Conservation (phyloP, 2,329 filamentous ascomycete genomes). For the Xylariaceae sp. region DNA sequence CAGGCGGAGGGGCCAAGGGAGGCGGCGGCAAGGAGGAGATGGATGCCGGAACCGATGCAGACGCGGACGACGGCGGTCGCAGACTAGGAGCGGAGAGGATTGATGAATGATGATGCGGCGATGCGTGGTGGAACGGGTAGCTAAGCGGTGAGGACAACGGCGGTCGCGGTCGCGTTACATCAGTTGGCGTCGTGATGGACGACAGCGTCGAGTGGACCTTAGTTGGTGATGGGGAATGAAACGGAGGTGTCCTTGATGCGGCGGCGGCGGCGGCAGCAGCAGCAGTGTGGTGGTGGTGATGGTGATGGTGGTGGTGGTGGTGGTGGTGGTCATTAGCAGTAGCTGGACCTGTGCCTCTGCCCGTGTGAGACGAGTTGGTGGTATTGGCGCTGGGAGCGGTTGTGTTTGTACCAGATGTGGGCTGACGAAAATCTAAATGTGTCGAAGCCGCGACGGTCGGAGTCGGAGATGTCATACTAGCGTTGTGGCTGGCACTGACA, state of each 20-base stretch:
- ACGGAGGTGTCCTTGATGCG: conserved; percentile 18
- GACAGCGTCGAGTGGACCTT: conserved; percentile 19
- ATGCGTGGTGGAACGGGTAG: conserved; percentile 28
- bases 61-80: conserved; percentile 14
- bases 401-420: conserved; percentile 26
- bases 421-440: conserved; percentile 31
- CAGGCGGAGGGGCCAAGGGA: conserved; percentile 30
- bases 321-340: conserved; percentile 19
- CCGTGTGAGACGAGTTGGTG: not conserved
- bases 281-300: conserved; percentile 6
- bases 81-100: conserved; percentile 8
- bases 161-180: conserved; percentile 23
- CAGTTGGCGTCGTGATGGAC: conserved; percentile 24
- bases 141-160: conserved; percentile 24
- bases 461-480: conserved; percentile 24
- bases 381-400: conserved; percentile 3
- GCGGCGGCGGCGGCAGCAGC: conserved; percentile 17
- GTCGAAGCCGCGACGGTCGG: conserved; percentile 28
- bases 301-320: conserved; percentile 3
- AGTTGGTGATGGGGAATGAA: conserved; percentile 19
- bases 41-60: conserved; percentile 9
- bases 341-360: not conserved
- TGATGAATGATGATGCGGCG: conserved; percentile 19
- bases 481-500: conserved; percentile 20
- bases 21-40: conserved; percentile 22